phyloP scores from a whole-genome alignment of 306 rosid genomes.

The Mucuna pruriens region DNA sequence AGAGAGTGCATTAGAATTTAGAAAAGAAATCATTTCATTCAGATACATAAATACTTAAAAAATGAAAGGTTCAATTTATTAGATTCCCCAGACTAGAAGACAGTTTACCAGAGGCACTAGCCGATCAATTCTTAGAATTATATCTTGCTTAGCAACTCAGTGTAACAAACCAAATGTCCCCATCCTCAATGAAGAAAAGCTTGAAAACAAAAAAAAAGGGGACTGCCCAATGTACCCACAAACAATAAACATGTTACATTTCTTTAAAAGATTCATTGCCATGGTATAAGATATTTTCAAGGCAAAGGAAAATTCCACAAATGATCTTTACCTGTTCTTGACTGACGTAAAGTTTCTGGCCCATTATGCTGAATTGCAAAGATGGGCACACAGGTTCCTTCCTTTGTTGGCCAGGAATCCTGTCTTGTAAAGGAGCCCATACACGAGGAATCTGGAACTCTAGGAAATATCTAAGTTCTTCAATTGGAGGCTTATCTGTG shows the following conservation, averaged over 20 bases:
- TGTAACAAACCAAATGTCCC: background rate
- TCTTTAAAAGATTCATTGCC: background rate
- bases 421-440: constrained; percentile 83
- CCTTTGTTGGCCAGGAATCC: constrained; percentile 77
- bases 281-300: constrained; percentile 17
- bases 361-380: constrained; percentile 96
- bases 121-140: background rate
- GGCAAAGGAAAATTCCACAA: background rate
- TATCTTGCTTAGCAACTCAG: constrained; percentile 6
- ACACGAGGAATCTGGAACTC: constrained; percentile 89
- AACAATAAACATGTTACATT: background rate
- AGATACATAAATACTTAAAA: background rate
- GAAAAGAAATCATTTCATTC: constrained; percentile 11
- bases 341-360: constrained; percentile 89
- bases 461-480: constrained; percentile 89
- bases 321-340: constrained; percentile 77
- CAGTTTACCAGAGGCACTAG: background rate
- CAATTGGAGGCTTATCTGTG: constrained; percentile 93
- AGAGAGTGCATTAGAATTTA: background rate
- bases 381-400: constrained; percentile 98
- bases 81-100: constrained; percentile 12
- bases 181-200: background rate
- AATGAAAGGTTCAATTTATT: background rate
- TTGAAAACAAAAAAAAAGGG: background rate
- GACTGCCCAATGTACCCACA: background rate